Evolutionary conservation across 371 early-diverging fungal species (phyloP), one percentile per base, ranked within the genome.

Genomic region (Rhizopus sp.): DNA sequence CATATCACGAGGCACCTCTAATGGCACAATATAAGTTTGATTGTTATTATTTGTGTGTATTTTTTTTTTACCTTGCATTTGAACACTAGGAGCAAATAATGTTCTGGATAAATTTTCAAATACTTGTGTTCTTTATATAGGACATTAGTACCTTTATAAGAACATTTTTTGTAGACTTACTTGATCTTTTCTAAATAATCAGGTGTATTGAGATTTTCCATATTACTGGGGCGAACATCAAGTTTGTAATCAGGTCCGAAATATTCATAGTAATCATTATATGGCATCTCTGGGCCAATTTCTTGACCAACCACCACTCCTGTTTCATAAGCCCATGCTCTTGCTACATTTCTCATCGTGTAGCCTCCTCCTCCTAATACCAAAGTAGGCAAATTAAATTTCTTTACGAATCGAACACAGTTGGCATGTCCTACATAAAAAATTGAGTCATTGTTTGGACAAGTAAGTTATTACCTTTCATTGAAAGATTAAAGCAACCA

Each of bases 331-430:
- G 94, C 88, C 99, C 99, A 99, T 13, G 93, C 86, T 33, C 95
- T 81, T 15, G 94, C 88, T 0, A 98, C 98, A 69, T 99, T 98
- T 64, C 94, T 88, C 64, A 97, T 94, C 0, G 97, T 95, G 66
- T 99, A 99, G 6, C 99, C 99, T 34, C 99, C 99, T 31, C 99
- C 99, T 42, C 99, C 99, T n/a, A 99, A 77, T 52, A 96, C 80
- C 42, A 99, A 70, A 49, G 94, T 71, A 6, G 98, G 98, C 35
- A 97, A 81, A 59, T 89, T 87, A 62, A 96, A 93, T 30, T 77
- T 83, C 63, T 93, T 93, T 63, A 97, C 84, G 70, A 87, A 96
- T 49, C 88, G 85, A 23, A 98, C 90, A 57, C 98, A 95, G 32
- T 84, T 81, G 0, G 93, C 94, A 60, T 98, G 80, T n/a, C 80